Evolutionary conservation across 2,329 filamentous ascomycete species (phyloP).

Genomic region (Metarhizium robertsii): DNA sequence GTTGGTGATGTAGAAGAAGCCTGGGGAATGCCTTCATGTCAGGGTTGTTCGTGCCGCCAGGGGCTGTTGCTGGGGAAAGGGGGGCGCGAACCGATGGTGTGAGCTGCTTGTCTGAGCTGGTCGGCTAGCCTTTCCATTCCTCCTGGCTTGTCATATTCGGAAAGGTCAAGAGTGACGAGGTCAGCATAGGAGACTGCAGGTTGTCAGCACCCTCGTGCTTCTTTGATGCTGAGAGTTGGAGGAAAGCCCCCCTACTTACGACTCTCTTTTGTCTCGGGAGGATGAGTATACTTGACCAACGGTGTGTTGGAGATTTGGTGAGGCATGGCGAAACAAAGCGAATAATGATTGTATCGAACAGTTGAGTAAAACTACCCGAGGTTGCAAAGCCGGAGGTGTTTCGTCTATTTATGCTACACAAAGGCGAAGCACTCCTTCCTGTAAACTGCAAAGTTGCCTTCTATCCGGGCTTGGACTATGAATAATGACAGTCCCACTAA

Average conservation of each 20-base stretch:
- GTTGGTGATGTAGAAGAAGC: constrained; percentile 56
- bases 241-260: neutral
- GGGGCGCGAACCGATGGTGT: constrained; percentile 21
- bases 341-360: too few relatives aligned
- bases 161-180: constrained; percentile 47
- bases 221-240: neutral
- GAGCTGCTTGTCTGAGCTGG: constrained; percentile 45
- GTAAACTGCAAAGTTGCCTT: neutral
- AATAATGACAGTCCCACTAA: neutral
- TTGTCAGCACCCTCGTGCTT: neutral
- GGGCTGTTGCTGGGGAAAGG: neutral
- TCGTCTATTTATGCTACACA: neutral
- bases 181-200: constrained; percentile 40
- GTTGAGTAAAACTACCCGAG: neutral
- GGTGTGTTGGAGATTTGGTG: neutral
- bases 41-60: neutral
- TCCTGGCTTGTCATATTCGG: constrained; percentile 41
- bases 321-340: neutral
- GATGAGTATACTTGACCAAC: neutral
- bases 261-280: neutral
- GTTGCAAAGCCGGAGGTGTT: neutral
- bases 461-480: neutral
- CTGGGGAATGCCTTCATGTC: constrained; percentile 4
- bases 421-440: neutral
- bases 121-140: constrained; percentile 44